Evolutionary conservation across 108 stramenopile species (phyloP).

Genomic region (Cyclostephanos tholiformis): DNA sequence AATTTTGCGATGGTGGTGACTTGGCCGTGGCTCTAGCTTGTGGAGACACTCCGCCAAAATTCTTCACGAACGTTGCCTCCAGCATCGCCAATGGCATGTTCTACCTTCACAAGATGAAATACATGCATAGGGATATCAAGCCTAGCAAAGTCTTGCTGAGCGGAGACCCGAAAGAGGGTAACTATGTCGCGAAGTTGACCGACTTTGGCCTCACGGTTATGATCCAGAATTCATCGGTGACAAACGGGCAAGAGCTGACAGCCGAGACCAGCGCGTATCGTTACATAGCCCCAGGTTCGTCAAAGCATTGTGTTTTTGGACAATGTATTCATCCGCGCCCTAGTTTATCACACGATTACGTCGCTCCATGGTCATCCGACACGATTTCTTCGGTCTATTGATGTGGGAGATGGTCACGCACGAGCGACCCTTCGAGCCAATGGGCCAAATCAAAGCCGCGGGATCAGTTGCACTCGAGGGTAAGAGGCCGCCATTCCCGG

Average conservation of each 20-base stretch:
- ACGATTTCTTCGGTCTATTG: slow-evolving; percentile 68
- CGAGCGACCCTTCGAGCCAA: slow-evolving; percentile 63
- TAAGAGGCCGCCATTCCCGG: slow-evolving; percentile 59
- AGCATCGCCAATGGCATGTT: slow-evolving; percentile 64
- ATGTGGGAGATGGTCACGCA: slow-evolving; percentile 74
- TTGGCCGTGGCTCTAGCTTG: slow-evolving; percentile 42
- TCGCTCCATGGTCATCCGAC: slow-evolving; percentile 78
- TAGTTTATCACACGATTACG: slow-evolving; percentile 7
- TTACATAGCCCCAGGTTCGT: slow-evolving; percentile 41
- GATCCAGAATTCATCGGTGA: slow-evolving; percentile 26
- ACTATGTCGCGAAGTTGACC: slow-evolving; percentile 66
- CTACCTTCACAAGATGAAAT: slow-evolving; percentile 62
- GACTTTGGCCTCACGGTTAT: slow-evolving; percentile 71
- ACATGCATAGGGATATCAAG: slow-evolving; percentile 70
- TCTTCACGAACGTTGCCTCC: slow-evolving; percentile 59
- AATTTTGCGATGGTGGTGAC: slow-evolving; percentile 76
- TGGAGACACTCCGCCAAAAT: slow-evolving; percentile 58
- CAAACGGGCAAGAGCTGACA: slow-evolving; percentile 46
- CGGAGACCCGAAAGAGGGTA: slow-evolving; percentile 53
- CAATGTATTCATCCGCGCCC: not conserved
- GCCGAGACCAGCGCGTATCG: slow-evolving; percentile 83
- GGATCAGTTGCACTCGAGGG: slow-evolving; percentile 60
- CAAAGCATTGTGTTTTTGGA: not conserved
- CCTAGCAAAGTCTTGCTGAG: slow-evolving; percentile 62
- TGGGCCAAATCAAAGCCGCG: slow-evolving; percentile 67